These are phyloP conservation scores for Saccharomycopsis crataegensis DNA, from an alignment of 1,139 yeast species.

Conservation along the genomic window DNA sequence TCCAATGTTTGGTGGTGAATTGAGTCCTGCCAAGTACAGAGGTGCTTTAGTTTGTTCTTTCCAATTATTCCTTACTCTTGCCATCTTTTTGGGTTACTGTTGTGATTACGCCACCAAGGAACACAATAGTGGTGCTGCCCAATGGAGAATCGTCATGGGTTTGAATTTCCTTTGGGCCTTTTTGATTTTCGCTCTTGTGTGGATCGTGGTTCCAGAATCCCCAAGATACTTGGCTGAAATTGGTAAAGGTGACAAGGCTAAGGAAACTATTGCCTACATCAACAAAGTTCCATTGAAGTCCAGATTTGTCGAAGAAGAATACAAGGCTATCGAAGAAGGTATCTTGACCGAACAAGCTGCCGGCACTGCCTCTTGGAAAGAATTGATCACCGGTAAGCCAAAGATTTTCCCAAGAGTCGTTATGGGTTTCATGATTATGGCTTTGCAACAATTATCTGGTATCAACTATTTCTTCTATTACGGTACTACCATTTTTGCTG, in stretches of 20 bases:
- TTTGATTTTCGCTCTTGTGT: slow-evolving; percentile 23
- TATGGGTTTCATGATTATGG: slow-evolving; percentile 58
- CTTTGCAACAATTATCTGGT: slow-evolving; percentile 75
- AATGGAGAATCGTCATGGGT: slow-evolving; percentile 64
- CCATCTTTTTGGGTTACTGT: slow-evolving; percentile 58
- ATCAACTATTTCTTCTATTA: slow-evolving; percentile 77
- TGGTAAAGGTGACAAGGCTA: slow-evolving; percentile 49
- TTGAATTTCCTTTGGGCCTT: slow-evolving; percentile 34
- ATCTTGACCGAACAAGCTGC: slow-evolving; percentile 48
- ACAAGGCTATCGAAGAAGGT: slow-evolving; percentile 47
- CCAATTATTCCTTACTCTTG: slow-evolving; percentile 59
- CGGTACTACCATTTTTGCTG: slow-evolving; percentile 68
- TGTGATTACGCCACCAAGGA: slow-evolving; percentile 51
- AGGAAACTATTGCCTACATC: slow-evolving; percentile 46
- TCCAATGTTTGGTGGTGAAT: slow-evolving; percentile 61
- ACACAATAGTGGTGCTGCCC: slow-evolving; percentile 38
- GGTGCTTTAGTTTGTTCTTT: slow-evolving; percentile 60
- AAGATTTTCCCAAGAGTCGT: slow-evolving; percentile 56
- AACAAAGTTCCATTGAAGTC: slow-evolving; percentile 43
- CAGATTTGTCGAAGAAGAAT: slow-evolving; percentile 42
- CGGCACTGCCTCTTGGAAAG: slow-evolving; percentile 56
- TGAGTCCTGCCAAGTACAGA: slow-evolving; percentile 62
- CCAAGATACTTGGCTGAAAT: slow-evolving; percentile 62
- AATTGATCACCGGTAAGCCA: slow-evolving; percentile 57
- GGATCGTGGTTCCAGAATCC: slow-evolving; percentile 59